Base-by-base conservation (phyloP, 495 filamentous ascomycete species). In the Penicillium samsonianum region DNA sequence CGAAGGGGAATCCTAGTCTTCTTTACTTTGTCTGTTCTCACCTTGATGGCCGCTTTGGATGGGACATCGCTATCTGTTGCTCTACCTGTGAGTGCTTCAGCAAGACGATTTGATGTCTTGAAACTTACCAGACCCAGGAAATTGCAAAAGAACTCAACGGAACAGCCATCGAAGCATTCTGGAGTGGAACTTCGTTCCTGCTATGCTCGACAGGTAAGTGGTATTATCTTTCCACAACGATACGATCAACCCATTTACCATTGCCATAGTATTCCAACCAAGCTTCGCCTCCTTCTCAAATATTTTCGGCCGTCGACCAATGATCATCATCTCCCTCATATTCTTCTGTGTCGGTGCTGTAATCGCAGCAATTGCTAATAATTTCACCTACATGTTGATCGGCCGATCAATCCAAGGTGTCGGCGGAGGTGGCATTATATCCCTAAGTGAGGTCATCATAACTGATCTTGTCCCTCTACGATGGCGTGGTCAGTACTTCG, bases 11-110 rank as follows among this genome's bases (percentile, higher is more conserved):
- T 58, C 9, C 26, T 72, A 46, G 69, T 67, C 4, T 69, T 73
- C 22, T 66, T 68, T 22, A 84, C 86, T 1, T 75, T 91, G 41
- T 73, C 77, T 20, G 74, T 87, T 8, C 76, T 90, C 23, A 82
- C 82, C 0, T 69, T 91, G 33, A 86, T 87, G 74, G 85, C 82
- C 5, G 87, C 89, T 23, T 72, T 92, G 19, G 89, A 92, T 69
- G 87, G 86, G 1, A 91, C 89, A 3, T 89, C 85, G 2, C 74
- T 91, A 16, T 86, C 84, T 8, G 87, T 91, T 20, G 89, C 89
- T 4, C 66, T 92, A 43, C 88, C 89, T 1, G 84, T 87, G 68
- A 44, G 76, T 68, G 9, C 14, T 3, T 12, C 6, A 17, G 10
- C 19, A 8, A 41, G 19, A 9, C 5, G 7, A 10, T 19, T 14